Conservation (phyloP, 495 filamentous ascomycete species). For the Platismatia glauca region DNA sequence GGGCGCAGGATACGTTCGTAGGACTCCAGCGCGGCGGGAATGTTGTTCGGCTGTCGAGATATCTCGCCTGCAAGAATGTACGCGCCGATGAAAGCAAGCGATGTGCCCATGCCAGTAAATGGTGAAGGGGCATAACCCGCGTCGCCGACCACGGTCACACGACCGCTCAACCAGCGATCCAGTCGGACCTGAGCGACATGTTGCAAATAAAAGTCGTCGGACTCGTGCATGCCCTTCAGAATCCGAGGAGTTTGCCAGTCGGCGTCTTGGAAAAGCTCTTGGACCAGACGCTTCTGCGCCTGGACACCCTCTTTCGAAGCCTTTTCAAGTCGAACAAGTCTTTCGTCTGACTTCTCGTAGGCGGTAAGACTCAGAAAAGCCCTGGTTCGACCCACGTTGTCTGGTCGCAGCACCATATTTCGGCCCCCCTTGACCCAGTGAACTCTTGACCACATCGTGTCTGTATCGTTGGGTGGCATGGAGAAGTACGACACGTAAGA, state of each 20-base stretch:
- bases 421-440: slow-evolving; percentile 29
- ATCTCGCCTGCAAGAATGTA: slow-evolving; percentile 49
- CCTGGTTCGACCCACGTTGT: slow-evolving; percentile 30
- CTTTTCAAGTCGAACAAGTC: slow-evolving; percentile 6
- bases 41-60: slow-evolving; percentile 16
- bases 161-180: slow-evolving; percentile 36
- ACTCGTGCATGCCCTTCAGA: slow-evolving; percentile 30
- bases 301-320: slow-evolving; percentile 3
- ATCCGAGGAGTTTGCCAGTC: slow-evolving; percentile 39
- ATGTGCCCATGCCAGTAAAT: slow-evolving; percentile 43
- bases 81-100: slow-evolving; percentile 37
- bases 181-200: slow-evolving; percentile 33
- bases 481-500: slow-evolving; percentile 35
- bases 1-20: slow-evolving; percentile 29
- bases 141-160: slow-evolving; percentile 47
- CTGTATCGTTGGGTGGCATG: slow-evolving; percentile 29
- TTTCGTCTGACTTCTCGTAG: slow-evolving; percentile 9
- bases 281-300: neutral
- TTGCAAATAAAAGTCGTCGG: slow-evolving; percentile 44
- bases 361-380: slow-evolving; percentile 29
- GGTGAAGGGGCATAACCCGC: slow-evolving; percentile 43
- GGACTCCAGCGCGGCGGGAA: slow-evolving; percentile 23
- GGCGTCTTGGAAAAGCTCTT: slow-evolving; percentile 32
- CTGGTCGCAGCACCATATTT: slow-evolving; percentile 32
- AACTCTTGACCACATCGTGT: slow-evolving; percentile 31